A percentile compares a stretch with the other conserved stretches of the same genome.
phyloP scores from a whole-genome alignment of 495 filamentous ascomycete genomes.

The Aspergillus incahuasiensis region DNA sequence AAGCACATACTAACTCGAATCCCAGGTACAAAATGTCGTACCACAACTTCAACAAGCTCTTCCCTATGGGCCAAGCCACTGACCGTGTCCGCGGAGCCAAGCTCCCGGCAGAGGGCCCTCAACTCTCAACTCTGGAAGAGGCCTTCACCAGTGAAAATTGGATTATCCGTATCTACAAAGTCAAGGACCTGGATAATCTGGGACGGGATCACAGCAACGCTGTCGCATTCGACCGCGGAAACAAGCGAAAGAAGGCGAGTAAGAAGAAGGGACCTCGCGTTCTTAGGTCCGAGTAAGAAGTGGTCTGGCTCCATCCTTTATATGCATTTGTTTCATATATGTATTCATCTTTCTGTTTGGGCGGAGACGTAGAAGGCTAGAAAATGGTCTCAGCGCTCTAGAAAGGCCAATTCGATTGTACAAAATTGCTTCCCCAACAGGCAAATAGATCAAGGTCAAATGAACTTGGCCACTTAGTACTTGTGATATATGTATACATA shows the following conservation, averaged over 20 bases:
- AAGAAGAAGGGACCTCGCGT: constrained; percentile 77
- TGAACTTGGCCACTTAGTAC: not conserved
- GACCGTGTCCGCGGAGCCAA: constrained; percentile 82
- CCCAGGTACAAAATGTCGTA: constrained; percentile 99
- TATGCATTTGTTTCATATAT: constrained; percentile 14
- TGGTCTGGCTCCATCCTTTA: not conserved
- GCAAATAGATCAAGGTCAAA: not conserved
- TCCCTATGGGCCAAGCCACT: constrained; percentile 84
- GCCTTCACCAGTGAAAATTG: constrained; percentile 99
- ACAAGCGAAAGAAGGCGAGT: constrained; percentile 85
- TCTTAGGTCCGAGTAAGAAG: constrained; percentile 72
- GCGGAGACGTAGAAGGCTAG: constrained; percentile 7
- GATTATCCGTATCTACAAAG: constrained; percentile 99
- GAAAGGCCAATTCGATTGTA: constrained; percentile 2
- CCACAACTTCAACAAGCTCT: constrained; percentile 92
- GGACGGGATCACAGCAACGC: constrained; percentile 84
- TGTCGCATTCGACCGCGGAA: constrained; percentile 82
- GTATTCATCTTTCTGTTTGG: constrained; percentile 8
- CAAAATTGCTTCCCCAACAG: not conserved
- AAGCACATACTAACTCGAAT: constrained; percentile 31
- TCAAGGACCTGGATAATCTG: constrained; percentile 96
- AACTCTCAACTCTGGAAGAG: constrained; percentile 87
- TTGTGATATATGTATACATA: too few species aligned
- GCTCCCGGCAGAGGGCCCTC: constrained; percentile 80
- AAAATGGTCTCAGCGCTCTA: not conserved